Evolutionary conservation across 345 rosid species (phyloP).

Genomic region (Syzygium aqueum): DNA sequence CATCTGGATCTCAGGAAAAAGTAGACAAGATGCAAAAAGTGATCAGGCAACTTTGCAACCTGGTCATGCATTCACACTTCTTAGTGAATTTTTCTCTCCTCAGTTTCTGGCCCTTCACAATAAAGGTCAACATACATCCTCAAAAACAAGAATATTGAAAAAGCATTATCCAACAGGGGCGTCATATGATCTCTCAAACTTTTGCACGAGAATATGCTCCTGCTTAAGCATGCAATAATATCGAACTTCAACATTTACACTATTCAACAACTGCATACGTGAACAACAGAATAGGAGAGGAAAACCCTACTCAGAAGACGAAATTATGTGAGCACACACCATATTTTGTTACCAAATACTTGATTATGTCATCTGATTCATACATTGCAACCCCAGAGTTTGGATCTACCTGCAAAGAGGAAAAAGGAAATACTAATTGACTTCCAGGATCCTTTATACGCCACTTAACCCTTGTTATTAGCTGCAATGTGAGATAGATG

Average conservation of each 20-base stretch:
- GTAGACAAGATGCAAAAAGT: neutral
- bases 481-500: neutral
- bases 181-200: neutral
- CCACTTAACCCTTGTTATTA: neutral
- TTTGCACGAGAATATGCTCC: neutral
- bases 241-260: neutral
- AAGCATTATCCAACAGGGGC: neutral
- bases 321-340: constrained; percentile 22
- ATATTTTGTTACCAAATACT: constrained; percentile 70
- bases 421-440: neutral
- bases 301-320: neutral
- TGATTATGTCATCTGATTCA: constrained; percentile 88
- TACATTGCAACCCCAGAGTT: constrained; percentile 89
- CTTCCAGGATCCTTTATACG: neutral
- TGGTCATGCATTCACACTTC: neutral
- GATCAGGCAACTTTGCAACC: neutral
- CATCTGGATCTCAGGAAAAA: neutral
- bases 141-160: neutral
- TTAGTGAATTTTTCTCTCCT: neutral
- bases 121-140: neutral
- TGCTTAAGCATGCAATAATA: neutral
- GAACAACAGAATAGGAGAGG: neutral
- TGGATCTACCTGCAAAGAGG: constrained; percentile 65
- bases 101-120: neutral
- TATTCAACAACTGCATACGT: neutral